phyloP scores from a whole-genome alignment of 2,329 filamentous ascomycete genomes.

The Calonectria fujianensis region DNA sequence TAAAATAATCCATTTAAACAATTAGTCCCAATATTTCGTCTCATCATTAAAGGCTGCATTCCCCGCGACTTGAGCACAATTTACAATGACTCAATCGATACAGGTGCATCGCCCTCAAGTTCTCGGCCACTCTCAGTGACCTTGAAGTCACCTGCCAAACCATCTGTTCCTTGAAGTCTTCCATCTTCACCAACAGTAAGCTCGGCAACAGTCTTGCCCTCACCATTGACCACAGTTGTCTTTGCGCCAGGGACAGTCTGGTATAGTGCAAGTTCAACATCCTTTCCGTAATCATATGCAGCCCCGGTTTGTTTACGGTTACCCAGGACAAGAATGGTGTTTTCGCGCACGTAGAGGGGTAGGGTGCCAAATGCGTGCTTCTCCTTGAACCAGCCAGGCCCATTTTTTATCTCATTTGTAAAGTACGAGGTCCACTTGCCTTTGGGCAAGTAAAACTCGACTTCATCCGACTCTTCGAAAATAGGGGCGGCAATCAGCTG shows the following conservation, averaged over 20 bases:
- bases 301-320: slow-evolving; percentile 62
- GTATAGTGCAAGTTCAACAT: slow-evolving; percentile 70
- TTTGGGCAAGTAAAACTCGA: slow-evolving; percentile 78
- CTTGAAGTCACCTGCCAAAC: slow-evolving; percentile 62
- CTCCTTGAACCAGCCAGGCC: slow-evolving; percentile 76
- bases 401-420: slow-evolving; percentile 68
- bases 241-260: slow-evolving; percentile 63
- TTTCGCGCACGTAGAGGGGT: slow-evolving; percentile 75
- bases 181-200: slow-evolving; percentile 64
- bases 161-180: slow-evolving; percentile 61
- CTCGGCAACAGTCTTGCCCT: slow-evolving; percentile 64
- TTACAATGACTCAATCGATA: slow-evolving; percentile 53
- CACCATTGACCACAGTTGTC: slow-evolving; percentile 64
- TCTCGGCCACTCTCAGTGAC: slow-evolving; percentile 50
- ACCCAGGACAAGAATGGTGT: slow-evolving; percentile 69
- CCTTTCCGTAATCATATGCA: slow-evolving; percentile 68
- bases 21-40: background rate
- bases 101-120: slow-evolving; percentile 53
- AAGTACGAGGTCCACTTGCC: slow-evolving; percentile 70
- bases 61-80: background rate
- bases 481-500: slow-evolving; percentile 78
- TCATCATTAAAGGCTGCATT: background rate
- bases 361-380: slow-evolving; percentile 75
- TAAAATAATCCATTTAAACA: slow-evolving; percentile 11
- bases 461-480: slow-evolving; percentile 77